Evolutionary conservation across 2,329 filamentous ascomycete species (phyloP), one percentile per base, ranked within the genome.

Genomic region (Fusarium sp.): DNA sequence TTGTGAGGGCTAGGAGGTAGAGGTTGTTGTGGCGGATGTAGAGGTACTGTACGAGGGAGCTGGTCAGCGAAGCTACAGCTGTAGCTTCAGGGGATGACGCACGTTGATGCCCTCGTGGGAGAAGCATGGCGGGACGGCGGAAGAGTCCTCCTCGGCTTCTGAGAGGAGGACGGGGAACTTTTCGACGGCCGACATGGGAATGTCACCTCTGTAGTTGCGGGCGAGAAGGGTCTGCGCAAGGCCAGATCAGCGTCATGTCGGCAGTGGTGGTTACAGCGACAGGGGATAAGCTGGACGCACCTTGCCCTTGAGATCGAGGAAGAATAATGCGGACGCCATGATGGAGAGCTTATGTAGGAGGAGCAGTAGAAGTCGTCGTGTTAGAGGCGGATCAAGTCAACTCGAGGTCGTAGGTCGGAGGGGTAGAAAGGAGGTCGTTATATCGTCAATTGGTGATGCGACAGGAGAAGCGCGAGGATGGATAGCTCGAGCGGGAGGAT

Each of bases 21-120:
- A 99, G 93, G 86, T 99, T 99, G 87, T 97, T 98, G 86, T 99
- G 96, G 81, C 96, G 93, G 85, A 99, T 99, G 86, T 99, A 99
- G 81, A 99, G 94, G 85, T 98, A 99, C 94, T 97, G 72, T 10
- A 63, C n/a, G 27, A 27, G 45, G 45, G 24, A 37, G 57, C 29
- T 61, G 54, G 74, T 78, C 59, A 78, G 62, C 57, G n/a, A 47
- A 62, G n/a, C 34, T 77, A 50, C 72, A 72, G 29, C 42, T 54
- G 29, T 31, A 57, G 20, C 13, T 50, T 1, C 24, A 59, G 54
- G 37, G 18, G 34, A 63, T 71, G 22, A 89, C 92, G 74, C 87
- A 96, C 94, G 85, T 99, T 99, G 87, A 99, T 98, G 83, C 96
- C 96, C 86, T 99, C 96, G 83, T 97, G 93, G 47, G 95, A 98